phyloP scores from a whole-genome alignment of 2,329 filamentous ascomycete species.

The Parastagonospora nodorum region DNA sequence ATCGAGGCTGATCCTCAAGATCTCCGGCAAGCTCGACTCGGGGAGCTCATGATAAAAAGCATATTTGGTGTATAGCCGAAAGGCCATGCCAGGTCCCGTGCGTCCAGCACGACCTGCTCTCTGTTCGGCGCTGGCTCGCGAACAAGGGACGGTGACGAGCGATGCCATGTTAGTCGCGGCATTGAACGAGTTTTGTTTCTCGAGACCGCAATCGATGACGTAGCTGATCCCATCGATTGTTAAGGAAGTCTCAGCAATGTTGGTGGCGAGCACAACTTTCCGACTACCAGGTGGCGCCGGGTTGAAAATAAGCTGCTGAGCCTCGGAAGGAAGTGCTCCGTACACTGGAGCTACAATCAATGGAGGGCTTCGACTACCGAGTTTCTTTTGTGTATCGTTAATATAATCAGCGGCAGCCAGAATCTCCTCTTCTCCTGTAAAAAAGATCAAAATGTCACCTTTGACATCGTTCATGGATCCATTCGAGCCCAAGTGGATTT shows the following conservation, averaged over 20 bases:
- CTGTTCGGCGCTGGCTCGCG: constrained; percentile 89
- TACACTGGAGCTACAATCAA: constrained; percentile 94
- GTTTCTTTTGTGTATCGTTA: constrained; percentile 81
- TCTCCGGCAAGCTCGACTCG: constrained; percentile 89
- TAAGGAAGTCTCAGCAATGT: constrained; percentile 94
- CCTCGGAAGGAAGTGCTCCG: constrained; percentile 85
- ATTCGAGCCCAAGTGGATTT: constrained; percentile 72
- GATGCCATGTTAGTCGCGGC: constrained; percentile 91
- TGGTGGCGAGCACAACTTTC: constrained; percentile 93
- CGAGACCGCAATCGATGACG: constrained; percentile 93
- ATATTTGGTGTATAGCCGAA: constrained; percentile 90
- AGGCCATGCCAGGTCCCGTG: constrained; percentile 90
- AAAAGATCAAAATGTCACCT: constrained; percentile 91
- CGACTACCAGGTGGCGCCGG: constrained; percentile 82
- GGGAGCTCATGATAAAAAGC: constrained; percentile 95
- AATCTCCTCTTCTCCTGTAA: constrained; percentile 96
- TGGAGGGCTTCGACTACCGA: constrained; percentile 83
- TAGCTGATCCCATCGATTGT: constrained; percentile 97
- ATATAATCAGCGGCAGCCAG: constrained; percentile 84
- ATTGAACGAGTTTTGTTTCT: constrained; percentile 95
- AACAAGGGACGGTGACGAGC: constrained; percentile 87
- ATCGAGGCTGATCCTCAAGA: constrained; percentile 87
- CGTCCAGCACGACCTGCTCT: constrained; percentile 90
- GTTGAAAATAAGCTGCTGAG: constrained; percentile 93
- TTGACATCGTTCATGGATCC: constrained; percentile 63